Conservation (phyloP, 148 eudicot species). For the Cornus kousa region DNA sequence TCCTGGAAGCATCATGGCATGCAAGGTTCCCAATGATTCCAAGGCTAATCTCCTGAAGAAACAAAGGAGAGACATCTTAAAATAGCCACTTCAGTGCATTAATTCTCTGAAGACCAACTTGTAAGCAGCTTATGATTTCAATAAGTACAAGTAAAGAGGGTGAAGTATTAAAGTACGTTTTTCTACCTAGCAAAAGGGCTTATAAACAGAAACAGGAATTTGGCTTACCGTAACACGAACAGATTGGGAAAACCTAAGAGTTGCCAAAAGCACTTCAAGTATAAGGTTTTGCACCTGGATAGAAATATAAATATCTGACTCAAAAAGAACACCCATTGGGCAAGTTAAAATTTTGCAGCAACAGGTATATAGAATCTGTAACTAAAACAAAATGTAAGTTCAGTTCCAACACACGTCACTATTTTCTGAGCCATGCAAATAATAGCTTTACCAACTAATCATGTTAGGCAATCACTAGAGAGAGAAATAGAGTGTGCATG, state of each 20-base stretch:
- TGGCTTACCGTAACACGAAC: conserved; percentile 68
- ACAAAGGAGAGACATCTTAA: not conserved
- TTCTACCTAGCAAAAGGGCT: not conserved
- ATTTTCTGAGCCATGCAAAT: not conserved
- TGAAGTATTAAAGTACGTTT: not conserved
- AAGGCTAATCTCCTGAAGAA: conserved; percentile 74
- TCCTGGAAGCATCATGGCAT: conserved; percentile 70
- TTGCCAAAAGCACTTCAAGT: conserved; percentile 86
- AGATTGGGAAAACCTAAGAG: conserved; percentile 57
- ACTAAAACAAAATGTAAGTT: not conserved
- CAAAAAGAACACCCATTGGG: conserved; percentile 1
- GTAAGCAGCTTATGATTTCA: not conserved
- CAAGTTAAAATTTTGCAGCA: not conserved
- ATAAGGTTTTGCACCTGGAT: conserved; percentile 76
- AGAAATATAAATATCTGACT: conserved; percentile 15
- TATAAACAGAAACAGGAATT: conserved; percentile 3
- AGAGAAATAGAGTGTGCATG: not conserved
- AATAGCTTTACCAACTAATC: not conserved
- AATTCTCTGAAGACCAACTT: not conserved
- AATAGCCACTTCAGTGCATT: conserved; percentile 13
- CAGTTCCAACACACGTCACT: not conserved
- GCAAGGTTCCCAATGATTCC: conserved; percentile 94
- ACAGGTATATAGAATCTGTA: not conserved
- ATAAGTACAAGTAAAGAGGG: not conserved
- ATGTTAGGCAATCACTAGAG: not conserved